phyloP scores from a whole-genome alignment of 2,329 filamentous ascomycete genomes.

The Dactylellina leptospora region DNA sequence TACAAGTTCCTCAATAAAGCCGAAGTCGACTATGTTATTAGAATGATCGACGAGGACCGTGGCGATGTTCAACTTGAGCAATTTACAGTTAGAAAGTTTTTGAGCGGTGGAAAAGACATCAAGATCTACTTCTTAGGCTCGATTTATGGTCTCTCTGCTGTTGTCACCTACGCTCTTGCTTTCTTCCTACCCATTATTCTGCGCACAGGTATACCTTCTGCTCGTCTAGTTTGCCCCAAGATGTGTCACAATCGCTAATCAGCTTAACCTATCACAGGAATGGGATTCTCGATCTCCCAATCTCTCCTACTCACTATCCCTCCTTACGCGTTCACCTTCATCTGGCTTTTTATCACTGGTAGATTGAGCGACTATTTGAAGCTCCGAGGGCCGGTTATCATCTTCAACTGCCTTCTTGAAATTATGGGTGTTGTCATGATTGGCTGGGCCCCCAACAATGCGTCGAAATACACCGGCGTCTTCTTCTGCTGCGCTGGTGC shows the following conservation, averaged over 20 bases:
- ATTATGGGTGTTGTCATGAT: slow-evolving; percentile 77
- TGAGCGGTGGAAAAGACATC: slow-evolving; percentile 63
- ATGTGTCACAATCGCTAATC: not conserved
- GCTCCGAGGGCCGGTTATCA: slow-evolving; percentile 72
- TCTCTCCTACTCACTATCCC: slow-evolving; percentile 77
- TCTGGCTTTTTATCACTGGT: slow-evolving; percentile 69
- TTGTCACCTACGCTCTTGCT: slow-evolving; percentile 76
- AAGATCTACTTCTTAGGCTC: slow-evolving; percentile 61
- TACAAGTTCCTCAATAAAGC: slow-evolving; percentile 64
- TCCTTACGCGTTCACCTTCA: slow-evolving; percentile 72
- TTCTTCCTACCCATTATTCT: slow-evolving; percentile 84
- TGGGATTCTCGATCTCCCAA: slow-evolving; percentile 71
- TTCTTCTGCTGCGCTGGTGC: slow-evolving; percentile 78
- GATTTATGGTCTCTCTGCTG: slow-evolving; percentile 73
- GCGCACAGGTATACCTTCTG: slow-evolving; percentile 62
- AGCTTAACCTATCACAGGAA: slow-evolving; percentile 58
- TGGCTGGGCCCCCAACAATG: slow-evolving; percentile 69
- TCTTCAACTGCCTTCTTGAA: slow-evolving; percentile 72
- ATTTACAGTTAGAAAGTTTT: slow-evolving; percentile 71
- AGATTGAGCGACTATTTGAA: slow-evolving; percentile 74
- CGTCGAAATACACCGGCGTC: slow-evolving; percentile 75
- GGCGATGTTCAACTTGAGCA: slow-evolving; percentile 64
- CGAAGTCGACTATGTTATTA: slow-evolving; percentile 62
- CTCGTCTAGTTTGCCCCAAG: not conserved
- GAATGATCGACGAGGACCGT: slow-evolving; percentile 67